A percentile compares a stretch with the other conserved stretches of the same genome.
These are phyloP conservation scores for Torrubiella hemipterigena DNA, from an alignment of 2,329 filamentous ascomycete genomes.

Conservation along the genomic window DNA sequence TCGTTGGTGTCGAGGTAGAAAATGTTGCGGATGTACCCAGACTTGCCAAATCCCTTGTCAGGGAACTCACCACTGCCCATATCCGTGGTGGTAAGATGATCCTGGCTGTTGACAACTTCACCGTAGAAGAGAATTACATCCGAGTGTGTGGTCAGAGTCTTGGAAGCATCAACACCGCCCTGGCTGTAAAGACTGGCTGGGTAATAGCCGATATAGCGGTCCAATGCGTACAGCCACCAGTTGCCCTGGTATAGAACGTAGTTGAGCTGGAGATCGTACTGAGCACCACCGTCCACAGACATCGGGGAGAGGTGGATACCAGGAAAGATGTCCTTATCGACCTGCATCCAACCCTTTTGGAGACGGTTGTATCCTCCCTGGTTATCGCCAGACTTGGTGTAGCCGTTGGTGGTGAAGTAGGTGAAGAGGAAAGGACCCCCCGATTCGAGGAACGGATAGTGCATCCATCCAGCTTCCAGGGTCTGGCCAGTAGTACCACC, in stretches of 20 bases:
- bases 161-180: conserved; percentile 1
- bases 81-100: conserved; percentile 9
- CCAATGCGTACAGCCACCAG: conserved; percentile 11
- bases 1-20: conserved; percentile 7
- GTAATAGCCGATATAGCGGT: conserved; percentile 10
- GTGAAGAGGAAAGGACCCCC: conserved; percentile 9
- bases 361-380: conserved; percentile 11
- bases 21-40: conserved; percentile 10
- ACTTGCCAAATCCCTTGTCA: conserved; percentile 7
- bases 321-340: conserved; percentile 8
- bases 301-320: conserved; percentile 8
- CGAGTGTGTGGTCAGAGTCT: conserved; percentile 8
- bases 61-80: conserved; percentile 13
- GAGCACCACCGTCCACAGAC: conserved; percentile 8
- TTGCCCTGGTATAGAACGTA: conserved; percentile 8
- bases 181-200: conserved; percentile 9
- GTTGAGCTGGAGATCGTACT: conserved; percentile 8
- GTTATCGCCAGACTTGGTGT: conserved; percentile 7
- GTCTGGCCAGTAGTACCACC: conserved; percentile 8
- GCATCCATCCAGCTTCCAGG: conserved; percentile 12
- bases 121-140: conserved; percentile 10
- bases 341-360: conserved; percentile 11
- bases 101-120: conserved; percentile 11
- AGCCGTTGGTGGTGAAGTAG: conserved; percentile 11
- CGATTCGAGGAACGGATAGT: conserved; percentile 7